These are phyloP conservation scores for Cystoisospora suis DNA, from an alignment of 169 alveolate species.

Conservation along the genomic window DNA sequence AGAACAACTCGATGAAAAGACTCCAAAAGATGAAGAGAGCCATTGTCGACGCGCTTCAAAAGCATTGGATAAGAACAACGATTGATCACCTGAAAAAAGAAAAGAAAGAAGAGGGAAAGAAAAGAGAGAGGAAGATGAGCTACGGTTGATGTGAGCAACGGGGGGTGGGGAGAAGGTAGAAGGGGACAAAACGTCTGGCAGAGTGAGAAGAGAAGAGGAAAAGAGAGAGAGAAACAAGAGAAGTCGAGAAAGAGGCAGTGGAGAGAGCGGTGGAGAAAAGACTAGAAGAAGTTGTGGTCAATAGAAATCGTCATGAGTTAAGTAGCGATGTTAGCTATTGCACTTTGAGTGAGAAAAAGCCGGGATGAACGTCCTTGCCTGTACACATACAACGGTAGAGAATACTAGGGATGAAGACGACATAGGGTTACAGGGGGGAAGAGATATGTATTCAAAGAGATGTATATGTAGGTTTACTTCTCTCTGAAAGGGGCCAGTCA, in stretches of 20 bases:
- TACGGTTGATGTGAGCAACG: neutral
- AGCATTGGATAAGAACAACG: constrained; percentile 38
- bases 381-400: too few species aligned
- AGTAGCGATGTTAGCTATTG: too few species aligned
- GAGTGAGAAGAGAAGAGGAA: neutral
- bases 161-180: too few species aligned
- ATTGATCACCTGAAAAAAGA: constrained; percentile 41
- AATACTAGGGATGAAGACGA: neutral
- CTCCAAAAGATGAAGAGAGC: constrained; percentile 39
- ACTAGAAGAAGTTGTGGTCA: too few species aligned
- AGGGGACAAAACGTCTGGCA: too few species aligned
- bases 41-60: constrained; percentile 45
- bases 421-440: neutral
- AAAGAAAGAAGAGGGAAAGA: neutral
- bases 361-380: too few species aligned
- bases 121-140: neutral
- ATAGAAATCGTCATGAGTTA: too few species aligned
- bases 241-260: neutral
- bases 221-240: neutral
- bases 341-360: too few species aligned
- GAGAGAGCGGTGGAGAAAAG: neutral
- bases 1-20: constrained; percentile 46
- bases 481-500: too few species aligned
- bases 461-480: too few species aligned
- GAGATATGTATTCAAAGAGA: neutral